phyloP scores from a whole-genome alignment of 2,329 filamentous ascomycete species.

The Stemphylium lycopersici region DNA sequence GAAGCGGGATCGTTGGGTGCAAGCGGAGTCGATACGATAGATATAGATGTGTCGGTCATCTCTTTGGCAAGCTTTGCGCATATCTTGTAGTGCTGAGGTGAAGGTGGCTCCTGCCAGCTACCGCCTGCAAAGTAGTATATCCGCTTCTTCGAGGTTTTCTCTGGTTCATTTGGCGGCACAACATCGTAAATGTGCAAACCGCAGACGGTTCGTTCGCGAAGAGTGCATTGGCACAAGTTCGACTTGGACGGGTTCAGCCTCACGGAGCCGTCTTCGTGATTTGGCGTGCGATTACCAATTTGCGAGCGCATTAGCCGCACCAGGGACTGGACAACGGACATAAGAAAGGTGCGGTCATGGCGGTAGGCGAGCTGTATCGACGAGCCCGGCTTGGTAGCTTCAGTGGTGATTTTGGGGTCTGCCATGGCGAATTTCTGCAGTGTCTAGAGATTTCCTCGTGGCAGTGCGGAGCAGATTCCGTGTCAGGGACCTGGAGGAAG shows the following conservation, averaged over 20 bases:
- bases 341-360: conserved; percentile 49
- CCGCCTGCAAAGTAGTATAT: conserved; percentile 64
- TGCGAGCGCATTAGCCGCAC: conserved; percentile 46
- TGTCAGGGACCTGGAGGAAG: background rate
- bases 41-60: conserved; percentile 52
- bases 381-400: conserved; percentile 3
- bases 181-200: conserved; percentile 57
- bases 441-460: background rate
- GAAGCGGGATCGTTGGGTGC: conserved; percentile 61
- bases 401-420: background rate
- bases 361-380: conserved; percentile 46
- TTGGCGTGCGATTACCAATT: conserved; percentile 39
- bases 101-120: conserved; percentile 61
- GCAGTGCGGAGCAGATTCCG: background rate
- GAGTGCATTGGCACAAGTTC: conserved; percentile 40
- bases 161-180: conserved; percentile 20
- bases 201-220: conserved; percentile 51
- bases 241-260: conserved; percentile 46
- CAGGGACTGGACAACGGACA: conserved; percentile 47
- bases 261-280: conserved; percentile 51
- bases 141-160: conserved; percentile 32
- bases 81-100: conserved; percentile 60
- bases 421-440: background rate
- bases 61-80: conserved; percentile 54
- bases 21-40: conserved; percentile 60